A percentile compares a stretch with the other conserved stretches of the same genome.
These are phyloP conservation scores for Erodium trifolium DNA, from an alignment of 441 rosid genomes.

Conservation along the genomic window DNA sequence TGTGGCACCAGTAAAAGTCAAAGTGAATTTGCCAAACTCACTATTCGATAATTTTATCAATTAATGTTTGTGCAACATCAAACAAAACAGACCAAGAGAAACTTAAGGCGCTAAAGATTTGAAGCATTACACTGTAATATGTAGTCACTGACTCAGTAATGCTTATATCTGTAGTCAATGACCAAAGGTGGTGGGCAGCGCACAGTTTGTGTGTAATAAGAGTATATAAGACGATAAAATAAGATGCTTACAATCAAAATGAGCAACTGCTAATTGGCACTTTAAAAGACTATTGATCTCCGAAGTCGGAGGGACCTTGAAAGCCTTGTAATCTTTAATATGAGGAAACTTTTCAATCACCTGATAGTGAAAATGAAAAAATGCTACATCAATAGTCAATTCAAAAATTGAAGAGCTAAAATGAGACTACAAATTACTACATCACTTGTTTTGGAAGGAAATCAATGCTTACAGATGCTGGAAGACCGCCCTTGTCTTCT, in stretches of 20 bases:
- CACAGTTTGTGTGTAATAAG: background rate
- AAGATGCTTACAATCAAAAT: conserved; percentile 41
- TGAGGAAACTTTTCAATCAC: conserved; percentile 80
- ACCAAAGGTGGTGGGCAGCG: background rate
- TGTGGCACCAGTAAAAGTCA: background rate
- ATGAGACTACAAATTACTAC: background rate
- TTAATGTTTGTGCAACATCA: conserved; percentile 3
- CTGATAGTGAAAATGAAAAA: conserved; percentile 30
- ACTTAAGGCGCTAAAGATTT: background rate
- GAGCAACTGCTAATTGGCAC: conserved; percentile 69
- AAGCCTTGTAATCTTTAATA: conserved; percentile 53
- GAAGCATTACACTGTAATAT: background rate
- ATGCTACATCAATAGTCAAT: background rate
- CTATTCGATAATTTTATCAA: background rate
- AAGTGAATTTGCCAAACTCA: conserved; percentile 7
- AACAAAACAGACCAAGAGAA: background rate
- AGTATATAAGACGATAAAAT: conserved; percentile 1
- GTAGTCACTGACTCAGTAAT: background rate
- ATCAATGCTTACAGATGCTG: conserved; percentile 31
- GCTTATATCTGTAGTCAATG: no score
- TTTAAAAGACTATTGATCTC: conserved; percentile 57
- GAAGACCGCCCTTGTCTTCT: conserved; percentile 42
- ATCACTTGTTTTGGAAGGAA: background rate
- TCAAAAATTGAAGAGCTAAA: conserved; percentile 11
- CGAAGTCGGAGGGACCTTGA: conserved; percentile 46